Evolutionary conservation across 352 stramenopile species (phyloP).

Genomic region (Phytopythium vexans): DNA sequence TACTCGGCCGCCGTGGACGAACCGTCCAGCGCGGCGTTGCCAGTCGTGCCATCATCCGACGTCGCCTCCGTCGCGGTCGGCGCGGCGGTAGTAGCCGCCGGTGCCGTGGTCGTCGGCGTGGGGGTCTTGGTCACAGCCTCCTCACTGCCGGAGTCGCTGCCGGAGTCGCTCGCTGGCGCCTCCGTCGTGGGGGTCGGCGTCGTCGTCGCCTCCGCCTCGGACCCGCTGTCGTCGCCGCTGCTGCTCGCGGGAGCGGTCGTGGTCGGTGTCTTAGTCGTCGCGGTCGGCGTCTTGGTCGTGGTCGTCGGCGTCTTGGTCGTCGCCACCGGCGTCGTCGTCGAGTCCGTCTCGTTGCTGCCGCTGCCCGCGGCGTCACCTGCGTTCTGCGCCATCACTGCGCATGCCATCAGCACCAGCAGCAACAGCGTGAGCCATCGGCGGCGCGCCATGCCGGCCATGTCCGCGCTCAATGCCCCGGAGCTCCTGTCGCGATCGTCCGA

Average conservation of each 20-base stretch:
- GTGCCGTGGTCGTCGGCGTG: conserved; percentile 8
- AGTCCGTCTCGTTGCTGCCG: conserved; percentile 5
- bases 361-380: conserved; percentile 1
- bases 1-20: conserved; percentile 42
- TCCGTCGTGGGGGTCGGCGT: conserved; percentile 16
- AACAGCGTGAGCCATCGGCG: background rate
- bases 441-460: background rate
- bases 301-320: conserved; percentile 21
- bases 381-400: conserved; percentile 1
- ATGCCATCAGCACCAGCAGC: background rate
- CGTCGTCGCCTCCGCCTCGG: conserved; percentile 10
- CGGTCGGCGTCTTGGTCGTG: conserved; percentile 16
- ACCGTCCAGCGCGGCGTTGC: conserved; percentile 27
- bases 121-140: conserved; percentile 12
- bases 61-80: conserved; percentile 12
- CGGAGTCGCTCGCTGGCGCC: conserved; percentile 13
- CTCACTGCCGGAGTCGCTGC: conserved; percentile 10
- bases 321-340: conserved; percentile 5
- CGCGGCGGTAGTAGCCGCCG: conserved; percentile 8
- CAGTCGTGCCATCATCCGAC: conserved; percentile 17
- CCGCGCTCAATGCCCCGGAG: conserved; percentile 1
- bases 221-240: conserved; percentile 4
- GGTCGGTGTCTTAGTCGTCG: conserved; percentile 16
- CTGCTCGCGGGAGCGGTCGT: conserved; percentile 7
- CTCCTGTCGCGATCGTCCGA: too few relatives aligned